Percentiles rank a stretch among this genome's conserved stretches.
These are phyloP conservation scores for Debaryomycetaceae sp. DNA, from an alignment of 1,139 yeast species.

Conservation along the genomic window DNA sequence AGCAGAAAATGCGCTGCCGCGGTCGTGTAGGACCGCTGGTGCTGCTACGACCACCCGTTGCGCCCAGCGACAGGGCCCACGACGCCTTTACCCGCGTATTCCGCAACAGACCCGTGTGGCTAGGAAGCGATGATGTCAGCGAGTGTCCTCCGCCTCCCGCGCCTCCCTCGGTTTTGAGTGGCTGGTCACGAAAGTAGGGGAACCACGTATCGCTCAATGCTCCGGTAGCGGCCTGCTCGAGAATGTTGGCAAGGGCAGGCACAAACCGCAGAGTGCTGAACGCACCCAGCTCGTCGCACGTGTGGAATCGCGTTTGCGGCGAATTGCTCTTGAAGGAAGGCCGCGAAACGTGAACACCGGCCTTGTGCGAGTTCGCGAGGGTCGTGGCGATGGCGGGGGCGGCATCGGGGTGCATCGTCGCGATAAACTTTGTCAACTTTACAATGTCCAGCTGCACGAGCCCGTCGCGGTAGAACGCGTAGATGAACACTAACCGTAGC, in stretches of 20 bases:
- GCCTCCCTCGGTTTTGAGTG: conserved; percentile 41
- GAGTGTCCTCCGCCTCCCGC: conserved; percentile 9
- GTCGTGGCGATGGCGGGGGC: conserved; percentile 35
- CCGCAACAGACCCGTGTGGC: conserved; percentile 35
- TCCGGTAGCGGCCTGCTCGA: conserved; percentile 38
- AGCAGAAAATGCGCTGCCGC: conserved; percentile 67
- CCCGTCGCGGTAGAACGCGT: conserved; percentile 80
- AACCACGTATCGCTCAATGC: conserved; percentile 47
- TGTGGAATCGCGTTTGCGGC: conserved; percentile 41
- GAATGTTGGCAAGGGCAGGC: conserved; percentile 55
- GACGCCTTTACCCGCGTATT: conserved; percentile 71
- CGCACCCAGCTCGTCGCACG: conserved; percentile 53
- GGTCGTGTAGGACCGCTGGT: conserved; percentile 6
- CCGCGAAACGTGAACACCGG: conserved; percentile 37
- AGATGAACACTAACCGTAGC: conserved; percentile 64
- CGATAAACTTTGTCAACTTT: conserved; percentile 63
- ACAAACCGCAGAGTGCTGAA: conserved; percentile 70
- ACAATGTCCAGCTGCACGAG: conserved; percentile 61
- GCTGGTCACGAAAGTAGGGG: conserved; percentile 73
- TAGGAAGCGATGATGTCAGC: conserved; percentile 12
- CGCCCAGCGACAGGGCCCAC: conserved; percentile 56
- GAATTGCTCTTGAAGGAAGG: conserved; percentile 45
- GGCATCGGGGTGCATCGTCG: conserved; percentile 47
- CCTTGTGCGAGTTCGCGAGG: conserved; percentile 50
- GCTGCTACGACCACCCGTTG: conserved; percentile 6